phyloP scores from a whole-genome alignment of 805 yeast species.

The Ogataea philodendri region DNA sequence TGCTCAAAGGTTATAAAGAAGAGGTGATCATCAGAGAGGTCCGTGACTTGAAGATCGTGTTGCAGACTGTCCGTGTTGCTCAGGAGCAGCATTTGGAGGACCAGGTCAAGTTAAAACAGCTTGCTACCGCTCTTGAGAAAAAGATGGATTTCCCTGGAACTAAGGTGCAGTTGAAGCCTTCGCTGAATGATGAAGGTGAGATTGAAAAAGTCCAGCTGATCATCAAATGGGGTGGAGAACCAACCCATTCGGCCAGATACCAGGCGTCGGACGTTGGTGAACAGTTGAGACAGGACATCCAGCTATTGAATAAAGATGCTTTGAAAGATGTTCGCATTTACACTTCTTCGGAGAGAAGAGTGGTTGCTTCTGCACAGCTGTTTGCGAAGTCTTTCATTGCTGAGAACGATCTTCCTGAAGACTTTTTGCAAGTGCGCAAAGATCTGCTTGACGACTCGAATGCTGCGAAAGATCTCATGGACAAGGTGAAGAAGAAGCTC shows the following conservation, averaged over 20 bases:
- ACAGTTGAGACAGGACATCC: constrained; percentile 88
- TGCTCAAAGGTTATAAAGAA: constrained; percentile 90
- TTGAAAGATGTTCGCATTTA: constrained; percentile 81
- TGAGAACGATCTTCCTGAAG: constrained; percentile 69
- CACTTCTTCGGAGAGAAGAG: constrained; percentile 94
- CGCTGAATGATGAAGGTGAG: constrained; percentile 58
- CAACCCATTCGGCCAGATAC: constrained; percentile 94
- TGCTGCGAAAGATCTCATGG: constrained; percentile 98
- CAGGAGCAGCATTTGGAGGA: constrained; percentile 80
- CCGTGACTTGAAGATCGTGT: constrained; percentile 78
- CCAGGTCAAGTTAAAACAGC: constrained; percentile 65
- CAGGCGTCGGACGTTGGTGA: constrained; percentile 96
- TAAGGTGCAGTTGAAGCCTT: constrained; percentile 91
- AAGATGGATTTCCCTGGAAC: constrained; percentile 93
- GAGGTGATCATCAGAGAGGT: constrained; percentile 94
- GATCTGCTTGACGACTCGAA: constrained; percentile 93
- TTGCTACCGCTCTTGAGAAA: constrained; percentile 81
- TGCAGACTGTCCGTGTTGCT: constrained; percentile 81
- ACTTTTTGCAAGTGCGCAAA: constrained; percentile 77
- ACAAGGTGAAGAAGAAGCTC: constrained; percentile 92
- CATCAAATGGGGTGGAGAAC: constrained; percentile 99
- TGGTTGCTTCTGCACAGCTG: constrained; percentile 84
- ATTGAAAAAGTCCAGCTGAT: constrained; percentile 96
- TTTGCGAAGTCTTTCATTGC: constrained; percentile 76
- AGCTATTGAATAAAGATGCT: constrained; percentile 79